phyloP scores from a whole-genome alignment of 2,329 filamentous ascomycete genomes.

The Phaeomoniella chlamydospora region DNA sequence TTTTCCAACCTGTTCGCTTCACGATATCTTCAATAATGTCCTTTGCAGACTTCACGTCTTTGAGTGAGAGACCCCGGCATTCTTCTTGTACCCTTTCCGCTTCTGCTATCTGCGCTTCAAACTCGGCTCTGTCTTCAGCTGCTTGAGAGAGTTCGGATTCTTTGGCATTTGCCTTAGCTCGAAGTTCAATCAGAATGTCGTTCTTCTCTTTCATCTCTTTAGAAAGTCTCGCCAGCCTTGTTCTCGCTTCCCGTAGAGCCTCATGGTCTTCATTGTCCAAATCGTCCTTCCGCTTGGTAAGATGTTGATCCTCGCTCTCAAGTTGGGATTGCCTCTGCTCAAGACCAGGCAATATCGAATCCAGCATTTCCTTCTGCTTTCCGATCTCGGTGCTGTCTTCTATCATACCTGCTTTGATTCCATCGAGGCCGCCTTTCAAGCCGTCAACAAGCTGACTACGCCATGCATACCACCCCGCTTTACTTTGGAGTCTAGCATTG shows the following conservation, averaged over 20 bases:
- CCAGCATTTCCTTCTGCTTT: constrained; percentile 54
- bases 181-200: constrained; percentile 50
- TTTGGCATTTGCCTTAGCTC: constrained; percentile 51
- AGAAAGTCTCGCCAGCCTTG: constrained; percentile 50
- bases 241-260: constrained; percentile 60
- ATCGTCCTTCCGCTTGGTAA: constrained; percentile 60
- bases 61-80: constrained; percentile 74
- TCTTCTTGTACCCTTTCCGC: constrained; percentile 76
- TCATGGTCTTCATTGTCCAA: constrained; percentile 44
- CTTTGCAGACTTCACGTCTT: constrained; percentile 68
- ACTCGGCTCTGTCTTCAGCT: constrained; percentile 53
- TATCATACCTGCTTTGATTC: constrained; percentile 63
- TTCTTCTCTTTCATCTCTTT: constrained; percentile 57
- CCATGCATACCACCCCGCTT: constrained; percentile 98
- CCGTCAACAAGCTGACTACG: constrained; percentile 75
- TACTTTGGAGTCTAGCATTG: constrained; percentile 76
- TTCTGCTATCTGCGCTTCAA: constrained; percentile 59
- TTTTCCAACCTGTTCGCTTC: constrained; percentile 27
- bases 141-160: constrained; percentile 49
- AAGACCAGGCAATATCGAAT: constrained; percentile 52
- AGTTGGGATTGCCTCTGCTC: constrained; percentile 47
- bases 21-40: constrained; percentile 38
- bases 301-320: constrained; percentile 46
- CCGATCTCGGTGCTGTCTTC: constrained; percentile 53
- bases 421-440: constrained; percentile 64